Evolutionary conservation across 768 basidiomycete genomes (phyloP).

Genomic region (Mycena indigotica): DNA sequence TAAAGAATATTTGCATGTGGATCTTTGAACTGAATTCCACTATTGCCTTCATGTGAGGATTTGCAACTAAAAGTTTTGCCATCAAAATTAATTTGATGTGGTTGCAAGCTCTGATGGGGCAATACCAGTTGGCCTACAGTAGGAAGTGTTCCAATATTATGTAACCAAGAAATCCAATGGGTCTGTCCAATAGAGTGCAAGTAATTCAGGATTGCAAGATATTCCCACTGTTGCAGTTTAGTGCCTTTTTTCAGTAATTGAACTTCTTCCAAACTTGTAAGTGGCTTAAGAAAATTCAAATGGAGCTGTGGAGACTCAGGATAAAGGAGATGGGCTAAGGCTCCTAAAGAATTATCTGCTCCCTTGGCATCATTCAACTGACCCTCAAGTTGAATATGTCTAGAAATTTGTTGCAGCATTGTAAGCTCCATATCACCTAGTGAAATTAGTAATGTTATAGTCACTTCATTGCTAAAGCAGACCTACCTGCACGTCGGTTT

Average conservation of each 20-base stretch:
- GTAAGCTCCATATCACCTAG: not conserved
- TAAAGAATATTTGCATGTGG: constrained; percentile 3
- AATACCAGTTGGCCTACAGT: constrained; percentile 3
- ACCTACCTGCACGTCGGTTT: not conserved
- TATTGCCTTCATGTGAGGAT: constrained; percentile 24
- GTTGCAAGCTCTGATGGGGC: constrained; percentile 17
- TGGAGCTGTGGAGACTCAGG: not conserved
- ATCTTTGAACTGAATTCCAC: constrained; percentile 27
- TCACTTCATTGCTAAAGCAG: no score
- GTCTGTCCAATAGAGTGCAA: not conserved
- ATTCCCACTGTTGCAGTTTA: no score
- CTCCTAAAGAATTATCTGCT: not conserved
- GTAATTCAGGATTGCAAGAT: not conserved
- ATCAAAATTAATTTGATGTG: constrained; percentile 14
- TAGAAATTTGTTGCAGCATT: not conserved
- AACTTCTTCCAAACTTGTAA: not conserved
- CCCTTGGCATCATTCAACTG: not conserved
- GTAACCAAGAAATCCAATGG: not conserved
- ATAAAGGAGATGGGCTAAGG: not conserved
- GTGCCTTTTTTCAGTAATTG: no score
- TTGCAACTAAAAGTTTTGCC: constrained; percentile 24
- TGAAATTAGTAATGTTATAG: no score
- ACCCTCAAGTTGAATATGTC: not conserved
- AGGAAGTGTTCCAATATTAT: not conserved
- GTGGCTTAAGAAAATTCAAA: not conserved